Percentiles rank a stretch among this genome's conserved stretches.
phyloP scores from a whole-genome alignment of 2,329 filamentous ascomycete genomes.

The Alternaria dauci region DNA sequence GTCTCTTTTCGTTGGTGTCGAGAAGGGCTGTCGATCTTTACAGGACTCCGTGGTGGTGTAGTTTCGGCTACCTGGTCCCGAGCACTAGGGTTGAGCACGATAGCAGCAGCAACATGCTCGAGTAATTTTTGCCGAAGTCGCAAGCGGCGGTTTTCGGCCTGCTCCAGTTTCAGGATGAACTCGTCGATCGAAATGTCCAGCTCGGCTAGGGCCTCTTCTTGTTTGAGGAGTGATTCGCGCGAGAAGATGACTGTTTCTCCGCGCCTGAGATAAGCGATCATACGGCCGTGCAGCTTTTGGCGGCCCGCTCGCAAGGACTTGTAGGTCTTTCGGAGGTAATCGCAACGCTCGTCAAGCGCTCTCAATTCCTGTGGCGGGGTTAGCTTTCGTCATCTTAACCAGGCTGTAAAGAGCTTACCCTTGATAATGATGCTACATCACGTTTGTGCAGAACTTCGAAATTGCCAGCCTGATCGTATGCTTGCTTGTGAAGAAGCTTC shows the following conservation, averaged over 20 bases:
- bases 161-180: conserved; percentile 81
- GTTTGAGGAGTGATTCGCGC: conserved; percentile 77
- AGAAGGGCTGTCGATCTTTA: conserved; percentile 48
- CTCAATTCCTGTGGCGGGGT: conserved; percentile 69
- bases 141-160: conserved; percentile 78
- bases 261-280: conserved; percentile 78
- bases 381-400: conserved; percentile 19
- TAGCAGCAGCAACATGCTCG: conserved; percentile 79
- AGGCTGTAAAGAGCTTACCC: conserved; percentile 53
- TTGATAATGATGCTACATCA: conserved; percentile 63
- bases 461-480: conserved; percentile 50
- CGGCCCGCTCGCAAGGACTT: conserved; percentile 77
- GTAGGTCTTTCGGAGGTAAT: conserved; percentile 80
- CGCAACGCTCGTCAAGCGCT: conserved; percentile 77
- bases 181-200: conserved; percentile 81
- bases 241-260: conserved; percentile 76
- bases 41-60: conserved; percentile 51
- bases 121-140: conserved; percentile 80
- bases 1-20: conserved; percentile 49
- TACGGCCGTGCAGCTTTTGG: conserved; percentile 77
- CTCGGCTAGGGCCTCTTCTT: conserved; percentile 80
- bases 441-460: conserved; percentile 53
- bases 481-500: conserved; percentile 50
- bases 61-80: conserved; percentile 41
- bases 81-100: conserved; percentile 46